These are phyloP conservation scores for Nannochloropsis gaditana DNA, from an alignment of 108 stramenopile genomes.

Conservation along the genomic window DNA sequence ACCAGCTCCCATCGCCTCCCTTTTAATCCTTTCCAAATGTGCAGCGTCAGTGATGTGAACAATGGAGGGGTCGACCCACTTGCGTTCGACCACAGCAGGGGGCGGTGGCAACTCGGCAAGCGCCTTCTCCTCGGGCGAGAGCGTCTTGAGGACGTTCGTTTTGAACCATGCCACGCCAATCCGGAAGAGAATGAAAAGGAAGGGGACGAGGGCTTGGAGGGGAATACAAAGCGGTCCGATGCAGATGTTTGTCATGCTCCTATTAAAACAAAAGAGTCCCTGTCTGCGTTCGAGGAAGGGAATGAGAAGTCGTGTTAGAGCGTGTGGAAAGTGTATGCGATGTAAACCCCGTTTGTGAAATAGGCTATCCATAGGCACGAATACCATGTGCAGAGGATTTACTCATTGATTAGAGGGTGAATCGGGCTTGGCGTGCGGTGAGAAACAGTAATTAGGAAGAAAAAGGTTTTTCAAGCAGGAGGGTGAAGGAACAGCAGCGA, in stretches of 20 bases:
- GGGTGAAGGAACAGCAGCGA: too few species aligned
- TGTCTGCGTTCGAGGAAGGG: too few species aligned
- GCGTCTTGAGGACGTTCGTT: not conserved
- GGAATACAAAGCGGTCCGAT: not conserved
- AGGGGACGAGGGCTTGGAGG: not conserved
- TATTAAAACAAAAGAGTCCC: too few species aligned
- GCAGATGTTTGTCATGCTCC: not conserved
- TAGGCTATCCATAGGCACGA: too few species aligned
- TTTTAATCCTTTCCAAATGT: not conserved
- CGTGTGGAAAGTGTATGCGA: too few species aligned
- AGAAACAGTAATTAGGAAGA: too few species aligned
- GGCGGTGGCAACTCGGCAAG: not conserved
- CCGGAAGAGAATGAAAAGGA: conserved; percentile 15
- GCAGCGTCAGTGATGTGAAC: not conserved
- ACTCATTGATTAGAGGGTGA: too few species aligned
- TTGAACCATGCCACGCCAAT: not conserved
- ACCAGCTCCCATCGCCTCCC: not conserved
- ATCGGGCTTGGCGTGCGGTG: too few species aligned
- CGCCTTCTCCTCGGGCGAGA: not conserved
- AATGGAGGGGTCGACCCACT: not conserved
- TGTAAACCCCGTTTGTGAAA: too few species aligned
- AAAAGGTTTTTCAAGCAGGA: too few species aligned
- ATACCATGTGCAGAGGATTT: too few species aligned
- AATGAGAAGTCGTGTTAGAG: too few species aligned
- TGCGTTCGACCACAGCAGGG: not conserved